Evolutionary conservation across 2,329 filamentous ascomycete species (phyloP).

Genomic region (Diaporthe capsici): DNA sequence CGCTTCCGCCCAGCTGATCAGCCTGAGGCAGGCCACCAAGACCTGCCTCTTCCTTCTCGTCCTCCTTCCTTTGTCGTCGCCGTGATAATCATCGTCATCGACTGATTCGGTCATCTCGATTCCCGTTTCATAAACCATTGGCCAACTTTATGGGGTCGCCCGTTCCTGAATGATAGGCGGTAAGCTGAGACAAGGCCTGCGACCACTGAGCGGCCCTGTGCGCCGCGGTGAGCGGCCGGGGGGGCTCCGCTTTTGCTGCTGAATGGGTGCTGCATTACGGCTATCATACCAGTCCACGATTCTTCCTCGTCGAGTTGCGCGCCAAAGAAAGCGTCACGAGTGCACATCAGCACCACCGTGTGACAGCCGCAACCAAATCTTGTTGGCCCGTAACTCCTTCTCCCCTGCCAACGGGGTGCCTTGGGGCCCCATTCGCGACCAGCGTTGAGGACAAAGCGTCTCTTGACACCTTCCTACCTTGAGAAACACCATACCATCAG

Average conservation of each 20-base stretch:
- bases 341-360: conserved; percentile 17
- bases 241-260: conserved; percentile 30
- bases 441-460: conserved; percentile 14
- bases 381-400: conserved; percentile 17
- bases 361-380: conserved; percentile 10
- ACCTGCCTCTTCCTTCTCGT: conserved; percentile 5
- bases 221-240: conserved; percentile 15
- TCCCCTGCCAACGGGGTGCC: conserved; percentile 20
- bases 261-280: conserved; percentile 30
- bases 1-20: conserved; percentile 26
- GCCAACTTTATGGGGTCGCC: conserved; percentile 10
- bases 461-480: conserved; percentile 17
- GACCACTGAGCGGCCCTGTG: conserved; percentile 33
- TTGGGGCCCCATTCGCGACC: conserved; percentile 10
- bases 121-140: conserved; percentile 21
- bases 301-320: conserved; percentile 23
- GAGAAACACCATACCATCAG: conserved; percentile 28
- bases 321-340: conserved; percentile 30
- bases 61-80: conserved; percentile 20
- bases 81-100: not conserved
- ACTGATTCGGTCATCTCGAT: conserved; percentile 31
- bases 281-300: conserved; percentile 30
- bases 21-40: not conserved
- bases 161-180: conserved; percentile 38
- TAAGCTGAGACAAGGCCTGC: conserved; percentile 39